Percentiles rank a stretch among this genome's conserved stretches.
Evolutionary conservation across 805 yeast species (phyloP).

Genomic region (Scheffersomyces stipitis): DNA sequence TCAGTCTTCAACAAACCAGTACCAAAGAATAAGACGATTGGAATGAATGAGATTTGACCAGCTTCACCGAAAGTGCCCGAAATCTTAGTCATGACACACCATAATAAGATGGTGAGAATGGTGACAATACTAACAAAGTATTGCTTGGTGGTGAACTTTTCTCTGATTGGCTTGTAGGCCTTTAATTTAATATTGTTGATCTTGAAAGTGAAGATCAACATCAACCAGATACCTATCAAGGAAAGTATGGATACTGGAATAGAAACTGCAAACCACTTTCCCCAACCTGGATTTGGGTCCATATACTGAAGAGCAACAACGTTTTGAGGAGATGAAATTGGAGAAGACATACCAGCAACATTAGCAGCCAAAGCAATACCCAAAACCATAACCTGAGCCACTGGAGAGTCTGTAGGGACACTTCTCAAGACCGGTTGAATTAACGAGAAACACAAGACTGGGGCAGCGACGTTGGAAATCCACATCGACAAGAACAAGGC

Average conservation of each 20-base stretch:
- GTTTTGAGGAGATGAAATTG: conserved; percentile 96
- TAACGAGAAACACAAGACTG: conserved; percentile 87
- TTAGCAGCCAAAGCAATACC: conserved; percentile 94
- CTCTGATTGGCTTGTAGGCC: conserved; percentile 47
- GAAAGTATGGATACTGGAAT: conserved; percentile 73
- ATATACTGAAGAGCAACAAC: conserved; percentile 85
- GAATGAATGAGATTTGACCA: conserved; percentile 49
- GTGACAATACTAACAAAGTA: conserved; percentile 43
- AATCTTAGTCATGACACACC: conserved; percentile 49
- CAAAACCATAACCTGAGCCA: conserved; percentile 78
- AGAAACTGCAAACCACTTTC: conserved; percentile 88
- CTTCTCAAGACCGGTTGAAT: conserved; percentile 88
- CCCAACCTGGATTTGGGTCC: conserved; percentile 81
- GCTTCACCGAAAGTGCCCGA: conserved; percentile 46
- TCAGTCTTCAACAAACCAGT: conserved; percentile 48
- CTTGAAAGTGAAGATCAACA: conserved; percentile 65
- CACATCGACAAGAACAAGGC: conserved; percentile 89
- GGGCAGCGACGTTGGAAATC: conserved; percentile 97
- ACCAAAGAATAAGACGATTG: conserved; percentile 49
- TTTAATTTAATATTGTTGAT: conserved; percentile 46
- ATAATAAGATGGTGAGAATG: conserved; percentile 43
- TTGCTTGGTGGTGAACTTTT: conserved; percentile 45
- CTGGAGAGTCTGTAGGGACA: conserved; percentile 72
- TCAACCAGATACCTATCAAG: conserved; percentile 68
- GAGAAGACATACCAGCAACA: conserved; percentile 96